Evolutionary conservation across 1,284 basidiomycete genomes (phyloP).

Genomic region (Hypsizygus ulmarius): DNA sequence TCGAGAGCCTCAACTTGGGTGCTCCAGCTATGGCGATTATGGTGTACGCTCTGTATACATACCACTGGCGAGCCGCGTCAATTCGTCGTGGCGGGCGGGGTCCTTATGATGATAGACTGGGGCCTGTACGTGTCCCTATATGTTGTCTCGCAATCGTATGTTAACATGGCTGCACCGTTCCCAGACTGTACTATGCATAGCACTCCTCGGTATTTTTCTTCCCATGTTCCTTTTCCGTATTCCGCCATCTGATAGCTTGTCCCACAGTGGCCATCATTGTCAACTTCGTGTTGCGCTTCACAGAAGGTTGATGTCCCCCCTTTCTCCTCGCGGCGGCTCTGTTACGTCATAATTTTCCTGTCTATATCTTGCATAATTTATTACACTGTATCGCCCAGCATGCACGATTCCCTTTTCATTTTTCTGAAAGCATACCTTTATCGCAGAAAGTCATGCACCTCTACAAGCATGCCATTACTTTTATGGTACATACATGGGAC

Average conservation of each 20-base stretch:
- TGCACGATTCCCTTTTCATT: no score
- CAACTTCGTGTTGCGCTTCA: constrained; percentile 86
- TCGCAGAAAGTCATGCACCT: no score
- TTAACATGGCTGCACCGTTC: constrained; percentile 12
- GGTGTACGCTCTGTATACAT: constrained; percentile 93
- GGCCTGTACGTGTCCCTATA: constrained; percentile 41
- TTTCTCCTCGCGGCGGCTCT: neutral
- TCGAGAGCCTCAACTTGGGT: no score
- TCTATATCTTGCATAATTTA: neutral
- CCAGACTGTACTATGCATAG: constrained; percentile 84
- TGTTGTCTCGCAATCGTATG: constrained; percentile 12
- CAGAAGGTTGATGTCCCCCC: constrained; percentile 35
- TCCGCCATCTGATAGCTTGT: constrained; percentile 3
- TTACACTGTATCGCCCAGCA: neutral
- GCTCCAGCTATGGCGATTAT: constrained; percentile 89
- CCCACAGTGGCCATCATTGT: constrained; percentile 77
- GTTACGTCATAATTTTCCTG: neutral
- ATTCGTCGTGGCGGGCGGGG: constrained; percentile 91
- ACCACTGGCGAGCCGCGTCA: constrained; percentile 93
- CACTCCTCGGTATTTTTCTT: constrained; percentile 66
- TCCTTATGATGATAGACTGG: constrained; percentile 95
- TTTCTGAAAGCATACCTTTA: no score
- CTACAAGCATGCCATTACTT: neutral
- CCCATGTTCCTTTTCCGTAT: constrained; percentile 4
- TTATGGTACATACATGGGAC: neutral